phyloP scores from a whole-genome alignment of 768 basidiomycete genomes.

The Mycena venus region DNA sequence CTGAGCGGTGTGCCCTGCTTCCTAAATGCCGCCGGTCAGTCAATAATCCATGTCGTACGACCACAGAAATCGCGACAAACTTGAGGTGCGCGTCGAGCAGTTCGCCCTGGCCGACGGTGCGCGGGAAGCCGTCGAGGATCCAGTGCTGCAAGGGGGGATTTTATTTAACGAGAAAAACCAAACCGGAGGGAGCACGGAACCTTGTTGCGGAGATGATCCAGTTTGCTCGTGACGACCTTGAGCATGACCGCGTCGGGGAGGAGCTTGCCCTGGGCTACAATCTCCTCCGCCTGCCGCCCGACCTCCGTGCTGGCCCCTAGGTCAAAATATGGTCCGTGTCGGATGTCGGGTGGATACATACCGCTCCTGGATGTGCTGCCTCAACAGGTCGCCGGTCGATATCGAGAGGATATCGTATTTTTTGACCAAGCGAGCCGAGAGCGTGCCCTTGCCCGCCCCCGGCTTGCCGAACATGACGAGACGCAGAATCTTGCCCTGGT shows the following conservation, averaged over 20 bases:
- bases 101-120: conserved; percentile 87
- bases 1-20: conserved; percentile 76
- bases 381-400: conserved; percentile 88
- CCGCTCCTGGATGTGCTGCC: conserved; percentile 85
- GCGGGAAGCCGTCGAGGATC: conserved; percentile 95
- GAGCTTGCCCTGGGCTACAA: conserved; percentile 84
- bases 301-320: conserved; percentile 68
- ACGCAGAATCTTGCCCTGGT: conserved; percentile 59
- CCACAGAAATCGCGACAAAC: conserved; percentile 52
- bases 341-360: conserved; percentile 40
- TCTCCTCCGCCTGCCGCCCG: conserved; percentile 79
- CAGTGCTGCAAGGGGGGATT: conserved; percentile 70
- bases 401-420: conserved; percentile 85
- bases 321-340: background rate
- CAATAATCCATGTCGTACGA: conserved; percentile 3
- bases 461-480: conserved; percentile 87
- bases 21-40: conserved; percentile 50
- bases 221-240: conserved; percentile 78
- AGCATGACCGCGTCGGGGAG: conserved; percentile 87
- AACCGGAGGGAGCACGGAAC: conserved; percentile 48
- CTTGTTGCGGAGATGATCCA: conserved; percentile 75
- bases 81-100: conserved; percentile 82
- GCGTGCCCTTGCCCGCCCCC: conserved; percentile 90
- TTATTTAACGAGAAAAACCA: background rate
- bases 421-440: conserved; percentile 78